phyloP scores from a whole-genome alignment of 2,329 filamentous ascomycete genomes.

The Microascus cirrosus region DNA sequence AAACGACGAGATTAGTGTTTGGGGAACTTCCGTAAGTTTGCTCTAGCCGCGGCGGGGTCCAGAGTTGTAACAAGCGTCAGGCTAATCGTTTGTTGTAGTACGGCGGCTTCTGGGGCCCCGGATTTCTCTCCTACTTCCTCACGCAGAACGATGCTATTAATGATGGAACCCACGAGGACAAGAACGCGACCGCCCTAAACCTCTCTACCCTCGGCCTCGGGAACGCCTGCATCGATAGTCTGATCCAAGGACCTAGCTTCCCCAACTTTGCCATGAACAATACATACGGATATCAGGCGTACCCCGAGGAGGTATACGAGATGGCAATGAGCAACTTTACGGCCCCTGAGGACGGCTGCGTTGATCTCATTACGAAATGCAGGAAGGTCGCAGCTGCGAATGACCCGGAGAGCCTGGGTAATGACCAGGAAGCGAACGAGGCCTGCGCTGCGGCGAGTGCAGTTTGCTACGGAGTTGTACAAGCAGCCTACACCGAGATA shows the following conservation, averaged over 20 bases:
- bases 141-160: conserved; percentile 44
- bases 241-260: conserved; percentile 47
- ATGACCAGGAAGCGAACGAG: conserved; percentile 23
- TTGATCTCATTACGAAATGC: background rate
- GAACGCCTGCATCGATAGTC: conserved; percentile 58
- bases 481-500: conserved; percentile 20
- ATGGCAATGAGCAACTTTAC: conserved; percentile 1
- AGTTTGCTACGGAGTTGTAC: conserved; percentile 9
- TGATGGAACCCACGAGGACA: conserved; percentile 17
- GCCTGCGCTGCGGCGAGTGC: conserved; percentile 40
- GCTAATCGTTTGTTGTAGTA: conserved; percentile 41
- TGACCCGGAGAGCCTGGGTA: conserved; percentile 30
- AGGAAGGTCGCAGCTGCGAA: conserved; percentile 17
- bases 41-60: no score
- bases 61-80: no score
- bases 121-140: conserved; percentile 48
- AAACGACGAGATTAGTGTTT: conserved; percentile 48
- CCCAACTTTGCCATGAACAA: conserved; percentile 50
- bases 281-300: conserved; percentile 50
- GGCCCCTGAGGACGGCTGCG: conserved; percentile 20
- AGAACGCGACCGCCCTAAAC: conserved; percentile 35
- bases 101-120: conserved; percentile 58
- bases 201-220: conserved; percentile 57
- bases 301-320: conserved; percentile 31
- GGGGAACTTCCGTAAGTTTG: conserved; percentile 26